Evolutionary conservation across 495 filamentous ascomycete species (phyloP).

Genomic region (Podospora pseudoanserina): DNA sequence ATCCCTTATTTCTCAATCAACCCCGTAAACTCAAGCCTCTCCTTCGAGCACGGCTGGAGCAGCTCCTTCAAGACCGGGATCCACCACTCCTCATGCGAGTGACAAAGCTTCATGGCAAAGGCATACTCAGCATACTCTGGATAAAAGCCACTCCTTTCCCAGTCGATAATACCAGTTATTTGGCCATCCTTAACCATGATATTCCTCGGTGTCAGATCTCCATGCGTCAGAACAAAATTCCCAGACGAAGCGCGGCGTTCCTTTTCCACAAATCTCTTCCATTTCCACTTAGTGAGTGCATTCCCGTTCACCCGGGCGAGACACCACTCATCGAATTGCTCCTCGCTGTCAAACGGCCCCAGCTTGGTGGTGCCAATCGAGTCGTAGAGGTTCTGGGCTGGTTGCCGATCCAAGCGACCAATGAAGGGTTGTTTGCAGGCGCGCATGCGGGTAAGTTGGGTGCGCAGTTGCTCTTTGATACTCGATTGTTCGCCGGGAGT

Average conservation of each 20-base stretch:
- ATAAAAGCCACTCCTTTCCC: slow-evolving; percentile 12
- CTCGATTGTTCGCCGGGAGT: not conserved
- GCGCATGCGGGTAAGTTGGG: not conserved
- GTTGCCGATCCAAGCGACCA: not conserved
- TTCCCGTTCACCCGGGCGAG: not conserved
- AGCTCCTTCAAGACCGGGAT: slow-evolving; percentile 11
- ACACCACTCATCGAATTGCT: slow-evolving; percentile 8
- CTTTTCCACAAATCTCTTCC: not conserved
- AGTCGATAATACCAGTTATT: slow-evolving; percentile 9
- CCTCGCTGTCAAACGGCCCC: slow-evolving; percentile 10
- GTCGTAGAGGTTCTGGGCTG: not conserved
- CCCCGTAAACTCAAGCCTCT: slow-evolving; percentile 13
- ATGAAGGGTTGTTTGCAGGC: not conserved
- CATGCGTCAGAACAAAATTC: slow-evolving; percentile 10
- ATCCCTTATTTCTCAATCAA: not conserved
- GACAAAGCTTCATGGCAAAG: slow-evolving; percentile 8
- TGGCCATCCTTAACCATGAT: slow-evolving; percentile 7
- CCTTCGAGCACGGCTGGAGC: slow-evolving; percentile 4
- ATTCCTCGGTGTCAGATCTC: slow-evolving; percentile 10
- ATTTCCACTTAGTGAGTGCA: slow-evolving; percentile 4
- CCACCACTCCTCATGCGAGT: slow-evolving; percentile 12
- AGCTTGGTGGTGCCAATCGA: not conserved
- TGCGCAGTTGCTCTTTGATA: not conserved
- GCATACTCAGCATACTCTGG: slow-evolving; percentile 13
- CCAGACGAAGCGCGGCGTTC: not conserved